Evolutionary conservation across 805 yeast species (phyloP), one percentile per base, ranked within the genome.

Genomic region (Saturnispora serradocipensis): DNA sequence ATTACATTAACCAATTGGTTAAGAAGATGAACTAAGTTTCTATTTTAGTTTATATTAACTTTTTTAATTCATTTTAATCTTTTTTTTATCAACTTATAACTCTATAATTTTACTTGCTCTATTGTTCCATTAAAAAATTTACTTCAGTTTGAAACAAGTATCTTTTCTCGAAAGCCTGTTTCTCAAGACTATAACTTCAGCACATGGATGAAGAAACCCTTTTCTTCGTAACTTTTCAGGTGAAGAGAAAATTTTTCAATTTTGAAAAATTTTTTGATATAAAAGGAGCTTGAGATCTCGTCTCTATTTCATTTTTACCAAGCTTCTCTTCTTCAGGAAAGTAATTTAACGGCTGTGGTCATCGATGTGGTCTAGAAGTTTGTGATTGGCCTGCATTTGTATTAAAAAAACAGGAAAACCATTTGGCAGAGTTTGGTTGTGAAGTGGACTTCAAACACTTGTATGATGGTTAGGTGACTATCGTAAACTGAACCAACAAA

Each of bases 1-100:
- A 87, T 70, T 85, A 80, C 87, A 88, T 88, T 78, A 88, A 88
- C 85, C 84, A 86, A 73, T 85, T 88, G 76, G 87, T 88, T 72
- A 86, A 88, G 81, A 85, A 87, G 74, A 86, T 86, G 93, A 86
- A 84, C 88, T 86, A 86, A 78, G 71, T 67, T 58, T 55, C 34
- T 30, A 30, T 30, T 30, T n/a, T 30, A 30, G 34, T 25, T n/a
- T 43, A 38, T 35, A 43, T 36, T 45, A 49, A 42, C 39, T 48
- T 46, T 43, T 46, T 52, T 25, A 24, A 36, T 27, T 22, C 43
- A 45, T 42, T 40, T 48, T 45, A 32, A 42, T 18, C 46, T 44
- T 40, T 40, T 42, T 35, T 44, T 38, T 32, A 36, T 39, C 42
- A 46, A 16, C 32, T 49, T 36, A 45, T 45, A 48, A 22, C 34